Evolutionary conservation across 805 yeast species (phyloP).

Genomic region (Metschnikowia santaceciliae): DNA sequence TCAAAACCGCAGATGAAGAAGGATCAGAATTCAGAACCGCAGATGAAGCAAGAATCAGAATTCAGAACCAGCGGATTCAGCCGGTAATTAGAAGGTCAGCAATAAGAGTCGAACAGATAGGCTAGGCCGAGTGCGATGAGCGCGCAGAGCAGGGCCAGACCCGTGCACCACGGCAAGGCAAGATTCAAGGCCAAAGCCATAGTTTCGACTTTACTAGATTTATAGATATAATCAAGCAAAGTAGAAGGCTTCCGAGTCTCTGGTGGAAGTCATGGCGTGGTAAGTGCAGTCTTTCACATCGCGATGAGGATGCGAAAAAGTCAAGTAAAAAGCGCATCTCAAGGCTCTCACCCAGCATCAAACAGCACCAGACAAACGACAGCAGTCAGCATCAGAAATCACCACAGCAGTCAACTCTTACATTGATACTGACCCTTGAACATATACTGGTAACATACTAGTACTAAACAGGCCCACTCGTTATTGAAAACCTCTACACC

Average conservation of each 20-base stretch:
- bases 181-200: background rate
- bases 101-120: background rate
- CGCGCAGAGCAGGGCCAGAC: background rate
- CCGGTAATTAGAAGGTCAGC: no score
- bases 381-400: no score
- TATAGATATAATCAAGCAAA: background rate
- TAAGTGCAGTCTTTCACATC: constrained; percentile 1
- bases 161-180: background rate
- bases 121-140: background rate
- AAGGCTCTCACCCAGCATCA: background rate
- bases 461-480: background rate
- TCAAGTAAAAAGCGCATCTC: constrained; percentile 3
- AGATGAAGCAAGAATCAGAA: no score
- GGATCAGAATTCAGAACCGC: no score
- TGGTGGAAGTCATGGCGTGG: background rate
- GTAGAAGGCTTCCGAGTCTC: background rate
- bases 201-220: background rate
- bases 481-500: background rate
- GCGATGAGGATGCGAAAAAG: constrained; percentile 5
- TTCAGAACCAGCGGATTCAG: no score
- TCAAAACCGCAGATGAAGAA: no score
- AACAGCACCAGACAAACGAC: no score
- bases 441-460: no score
- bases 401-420: background rate
- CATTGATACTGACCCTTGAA: no score